Percentiles rank a stretch among this genome's conserved stretches.
These are phyloP conservation scores for Russula sp. DNA, from an alignment of 768 basidiomycete genomes.

Conservation along the genomic window DNA sequence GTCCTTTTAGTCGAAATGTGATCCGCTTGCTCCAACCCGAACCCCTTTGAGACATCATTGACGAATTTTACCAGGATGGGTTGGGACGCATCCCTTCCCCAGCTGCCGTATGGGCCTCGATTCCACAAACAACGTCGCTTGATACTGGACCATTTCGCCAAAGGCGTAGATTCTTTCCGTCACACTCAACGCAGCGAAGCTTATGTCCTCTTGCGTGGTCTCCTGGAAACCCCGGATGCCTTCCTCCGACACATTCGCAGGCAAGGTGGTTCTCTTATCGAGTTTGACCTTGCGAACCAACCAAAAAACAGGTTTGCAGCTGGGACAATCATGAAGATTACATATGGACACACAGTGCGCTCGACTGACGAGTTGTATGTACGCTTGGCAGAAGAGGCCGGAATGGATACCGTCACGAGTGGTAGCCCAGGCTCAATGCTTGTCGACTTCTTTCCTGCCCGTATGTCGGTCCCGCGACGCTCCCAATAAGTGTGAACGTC, in stretches of 20 bases:
- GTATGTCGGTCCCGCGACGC: slow-evolving; percentile 24
- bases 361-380: slow-evolving; percentile 31
- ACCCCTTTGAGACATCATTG: not conserved
- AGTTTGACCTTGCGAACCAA: not conserved
- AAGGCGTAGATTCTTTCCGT: slow-evolving; percentile 22
- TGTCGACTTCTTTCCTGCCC: slow-evolving; percentile 33
- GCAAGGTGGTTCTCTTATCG: slow-evolving; percentile 9
- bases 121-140: slow-evolving; percentile 30
- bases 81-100: slow-evolving; percentile 19
- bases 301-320: slow-evolving; percentile 27
- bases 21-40: not conserved
- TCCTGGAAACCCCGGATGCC: slow-evolving; percentile 29
- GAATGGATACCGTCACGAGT: slow-evolving; percentile 23
- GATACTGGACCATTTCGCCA: slow-evolving; percentile 27
- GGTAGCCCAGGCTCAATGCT: slow-evolving; percentile 30
- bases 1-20: slow-evolving; percentile 29
- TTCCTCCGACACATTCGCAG: slow-evolving; percentile 28
- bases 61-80: slow-evolving; percentile 21
- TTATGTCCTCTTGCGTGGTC: slow-evolving; percentile 25
- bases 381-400: slow-evolving; percentile 28
- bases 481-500: not conserved
- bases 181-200: slow-evolving; percentile 28
- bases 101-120: slow-evolving; percentile 28
- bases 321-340: slow-evolving; percentile 30
- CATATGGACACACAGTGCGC: slow-evolving; percentile 31